Base-by-base conservation (phyloP, 768 basidiomycete genomes). In the Boletus subcaerulescens region DNA sequence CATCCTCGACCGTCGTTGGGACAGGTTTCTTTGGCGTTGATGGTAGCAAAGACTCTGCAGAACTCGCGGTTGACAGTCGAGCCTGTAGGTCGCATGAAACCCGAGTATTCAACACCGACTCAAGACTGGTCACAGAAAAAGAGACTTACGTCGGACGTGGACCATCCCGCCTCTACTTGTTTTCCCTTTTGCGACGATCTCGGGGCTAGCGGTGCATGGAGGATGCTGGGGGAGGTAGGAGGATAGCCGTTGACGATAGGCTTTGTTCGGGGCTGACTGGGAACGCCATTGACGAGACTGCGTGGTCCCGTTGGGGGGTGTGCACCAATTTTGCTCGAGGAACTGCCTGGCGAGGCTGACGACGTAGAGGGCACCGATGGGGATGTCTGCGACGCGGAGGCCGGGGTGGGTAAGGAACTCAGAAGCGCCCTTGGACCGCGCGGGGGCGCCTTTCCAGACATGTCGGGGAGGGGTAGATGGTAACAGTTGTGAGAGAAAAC, bases 391-490 rank as follows among this genome's bases (percentile, higher is more conserved):
- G 57, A 65, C 56, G 58, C 57, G 54, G 62, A 57, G 17, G 72
- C 47, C 13, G 56, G 52, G 31, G 74, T 67, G 48, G 73, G 74
- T 12, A 74, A 61, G 38, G 77, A 72, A 55, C 80, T 81, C 57
- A 83, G 64, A 56, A 91, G 76, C 43, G 88, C 88, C 56, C 88
- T 75, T 44, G 88, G 88, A 52, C 87, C 88, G 60, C 77, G 80
- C 60, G 88, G 88, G 62, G 88, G 88, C 48, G 81, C 84, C 75
- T 86, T 89, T 66, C 87, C 86, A 71, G 87, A 88, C 88, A 90
- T 60, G 38, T 40, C 41, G 11, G 20, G 41, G 6, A 15, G 31
- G 6, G n/a, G 31, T 32, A 8, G 22, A 17, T 11, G 29, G 33
- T 18, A 35, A 50, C 15, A 58, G 26, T 29, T 9, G 26, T 29